Percentiles rank a stretch among this genome's conserved stretches.
Conservation (phyloP, 495 filamentous ascomycete species). For the Copromyces sp. region DNA sequence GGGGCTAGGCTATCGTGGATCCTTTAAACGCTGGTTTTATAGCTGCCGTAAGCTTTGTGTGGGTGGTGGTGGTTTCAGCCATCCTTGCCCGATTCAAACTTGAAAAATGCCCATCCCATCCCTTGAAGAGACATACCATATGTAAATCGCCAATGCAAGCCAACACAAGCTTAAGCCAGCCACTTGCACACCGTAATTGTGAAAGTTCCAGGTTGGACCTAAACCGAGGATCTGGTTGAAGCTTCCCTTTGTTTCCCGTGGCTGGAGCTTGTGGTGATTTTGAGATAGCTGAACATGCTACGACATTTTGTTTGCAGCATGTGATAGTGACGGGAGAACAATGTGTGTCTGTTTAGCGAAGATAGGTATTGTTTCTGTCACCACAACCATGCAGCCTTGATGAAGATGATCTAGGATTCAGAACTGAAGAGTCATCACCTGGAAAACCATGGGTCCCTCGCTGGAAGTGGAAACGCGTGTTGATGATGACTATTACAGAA, state of each 20-base stretch:
- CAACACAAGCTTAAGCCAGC: neutral
- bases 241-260: neutral
- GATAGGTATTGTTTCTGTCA: neutral
- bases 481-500: neutral
- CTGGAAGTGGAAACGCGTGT: neutral
- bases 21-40: too few species aligned
- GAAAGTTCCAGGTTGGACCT: neutral
- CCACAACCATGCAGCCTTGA: neutral
- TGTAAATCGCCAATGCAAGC: neutral
- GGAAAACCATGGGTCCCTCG: neutral
- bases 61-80: neutral
- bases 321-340: neutral
- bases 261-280: neutral
- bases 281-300: neutral
- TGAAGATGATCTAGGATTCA: neutral
- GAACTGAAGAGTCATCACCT: neutral
- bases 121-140: neutral
- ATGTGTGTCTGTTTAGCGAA: neutral
- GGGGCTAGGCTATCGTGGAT: neutral
- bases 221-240: neutral
- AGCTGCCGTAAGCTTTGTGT: neutral
- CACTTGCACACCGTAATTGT: neutral
- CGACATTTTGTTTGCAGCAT: neutral
- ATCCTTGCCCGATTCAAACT: too few species aligned
- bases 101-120: neutral